Conservation (phyloP, 148 eudicot species). For the Camellia sinensis region DNA sequence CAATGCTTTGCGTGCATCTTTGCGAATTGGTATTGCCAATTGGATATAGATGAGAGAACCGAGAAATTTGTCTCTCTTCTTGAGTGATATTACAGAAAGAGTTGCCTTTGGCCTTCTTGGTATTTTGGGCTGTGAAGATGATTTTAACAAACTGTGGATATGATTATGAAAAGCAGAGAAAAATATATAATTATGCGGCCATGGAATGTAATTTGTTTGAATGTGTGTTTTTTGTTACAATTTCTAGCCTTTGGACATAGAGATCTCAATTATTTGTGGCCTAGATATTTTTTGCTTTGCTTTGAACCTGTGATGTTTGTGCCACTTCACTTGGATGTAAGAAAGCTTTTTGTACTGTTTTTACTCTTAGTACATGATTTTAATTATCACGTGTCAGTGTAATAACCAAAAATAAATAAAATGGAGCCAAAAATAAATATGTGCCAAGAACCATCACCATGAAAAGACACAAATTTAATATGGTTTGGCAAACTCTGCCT, state of each 20-base stretch:
- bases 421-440: too few relatives aligned
- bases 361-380: background rate
- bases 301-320: background rate
- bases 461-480: too few relatives aligned
- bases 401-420: too few relatives aligned
- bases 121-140: background rate
- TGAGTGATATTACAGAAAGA: background rate
- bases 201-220: background rate
- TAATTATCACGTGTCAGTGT: background rate
- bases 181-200: background rate
- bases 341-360: too few relatives aligned
- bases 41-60: background rate
- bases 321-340: background rate
- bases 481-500: too few relatives aligned
- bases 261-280: background rate
- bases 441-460: too few relatives aligned
- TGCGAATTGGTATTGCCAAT: background rate
- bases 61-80: background rate
- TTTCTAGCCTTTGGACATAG: background rate
- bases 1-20: background rate
- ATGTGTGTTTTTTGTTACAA: background rate
- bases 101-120: background rate
- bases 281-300: background rate
- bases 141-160: background rate
- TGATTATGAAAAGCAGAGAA: background rate